Conservation (phyloP, 495 filamentous ascomycete species). For the Friedmanniomyces simplex region DNA sequence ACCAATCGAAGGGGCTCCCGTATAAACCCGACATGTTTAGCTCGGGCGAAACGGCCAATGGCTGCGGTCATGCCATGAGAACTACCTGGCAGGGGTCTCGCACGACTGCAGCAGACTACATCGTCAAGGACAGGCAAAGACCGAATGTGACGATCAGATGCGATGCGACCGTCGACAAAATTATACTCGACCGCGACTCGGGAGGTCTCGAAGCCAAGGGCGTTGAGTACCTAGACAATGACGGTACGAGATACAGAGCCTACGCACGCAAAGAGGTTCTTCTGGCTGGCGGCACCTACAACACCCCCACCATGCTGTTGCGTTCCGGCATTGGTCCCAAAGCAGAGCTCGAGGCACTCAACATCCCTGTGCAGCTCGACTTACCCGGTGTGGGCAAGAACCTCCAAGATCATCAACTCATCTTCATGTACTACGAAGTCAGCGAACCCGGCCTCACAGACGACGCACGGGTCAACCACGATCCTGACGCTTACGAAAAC, state of each 20-base stretch:
- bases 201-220: conserved; percentile 8
- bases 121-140: conserved; percentile 18
- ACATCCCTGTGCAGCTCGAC: conserved; percentile 9
- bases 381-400: conserved; percentile 18
- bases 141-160: conserved; percentile 8
- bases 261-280: conserved; percentile 13
- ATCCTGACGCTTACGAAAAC: conserved; percentile 32
- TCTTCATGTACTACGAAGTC: conserved; percentile 42
- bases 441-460: conserved; percentile 35
- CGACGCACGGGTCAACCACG: conserved; percentile 35
- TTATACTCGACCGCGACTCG: conserved; percentile 5
- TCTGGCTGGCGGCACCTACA: conserved; percentile 11
- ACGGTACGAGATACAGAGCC: neutral
- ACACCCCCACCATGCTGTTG: conserved; percentile 13
- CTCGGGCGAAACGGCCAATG: conserved; percentile 38
- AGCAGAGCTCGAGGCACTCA: conserved; percentile 12
- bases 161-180: conserved; percentile 11
- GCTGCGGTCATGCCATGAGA: conserved; percentile 43
- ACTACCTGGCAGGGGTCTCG: conserved; percentile 42
- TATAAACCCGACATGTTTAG: conserved; percentile 43
- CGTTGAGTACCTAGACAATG: conserved; percentile 5
- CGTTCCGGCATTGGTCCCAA: conserved; percentile 13
- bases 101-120: conserved; percentile 40
- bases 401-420: conserved; percentile 18
- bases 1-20: conserved; percentile 37